Percentiles rank a stretch among this genome's conserved stretches.
Conservation (phyloP, 2,329 filamentous ascomycete species). For the Fusarium sp. region DNA sequence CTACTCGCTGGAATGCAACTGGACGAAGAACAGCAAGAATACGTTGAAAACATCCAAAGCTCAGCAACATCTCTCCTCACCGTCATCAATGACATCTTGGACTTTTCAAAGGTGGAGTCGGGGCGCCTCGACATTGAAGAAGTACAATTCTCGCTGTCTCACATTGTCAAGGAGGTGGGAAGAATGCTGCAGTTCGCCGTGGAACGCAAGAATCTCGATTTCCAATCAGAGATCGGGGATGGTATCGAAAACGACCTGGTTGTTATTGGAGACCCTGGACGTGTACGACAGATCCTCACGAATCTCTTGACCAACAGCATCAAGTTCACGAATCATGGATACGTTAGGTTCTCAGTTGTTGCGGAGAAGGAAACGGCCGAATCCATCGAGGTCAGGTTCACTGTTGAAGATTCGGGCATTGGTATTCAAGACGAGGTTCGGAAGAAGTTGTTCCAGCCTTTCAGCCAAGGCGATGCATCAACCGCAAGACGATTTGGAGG, state of each 20-base stretch:
- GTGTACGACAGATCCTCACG: slow-evolving; percentile 85
- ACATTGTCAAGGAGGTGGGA: slow-evolving; percentile 81
- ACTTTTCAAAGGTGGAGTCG: slow-evolving; percentile 89
- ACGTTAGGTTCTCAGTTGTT: slow-evolving; percentile 73
- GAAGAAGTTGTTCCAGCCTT: slow-evolving; percentile 80
- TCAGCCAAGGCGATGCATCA: slow-evolving; percentile 84
- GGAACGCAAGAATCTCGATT: slow-evolving; percentile 80
- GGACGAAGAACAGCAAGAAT: slow-evolving; percentile 78
- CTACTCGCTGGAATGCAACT: slow-evolving; percentile 76
- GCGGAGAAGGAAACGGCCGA: slow-evolving; percentile 74
- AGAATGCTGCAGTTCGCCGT: slow-evolving; percentile 92
- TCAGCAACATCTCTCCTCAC: slow-evolving; percentile 86
- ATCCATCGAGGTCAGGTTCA: slow-evolving; percentile 75
- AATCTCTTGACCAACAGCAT: slow-evolving; percentile 83
- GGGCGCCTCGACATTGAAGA: slow-evolving; percentile 83
- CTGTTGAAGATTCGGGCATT: slow-evolving; percentile 82
- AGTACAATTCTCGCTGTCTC: slow-evolving; percentile 80
- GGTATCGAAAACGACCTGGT: slow-evolving; percentile 76
- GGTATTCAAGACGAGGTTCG: slow-evolving; percentile 84
- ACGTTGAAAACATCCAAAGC: slow-evolving; percentile 81
- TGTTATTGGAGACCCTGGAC: slow-evolving; percentile 87
- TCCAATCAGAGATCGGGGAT: slow-evolving; percentile 72
- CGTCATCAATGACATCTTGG: slow-evolving; percentile 91
- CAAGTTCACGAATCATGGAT: slow-evolving; percentile 78
- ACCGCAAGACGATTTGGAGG: slow-evolving; percentile 84